A percentile compares a stretch with the other conserved stretches of the same genome.
Evolutionary conservation across 2,329 filamentous ascomycete species (phyloP).

Genomic region (Blastomyces gilchristii): DNA sequence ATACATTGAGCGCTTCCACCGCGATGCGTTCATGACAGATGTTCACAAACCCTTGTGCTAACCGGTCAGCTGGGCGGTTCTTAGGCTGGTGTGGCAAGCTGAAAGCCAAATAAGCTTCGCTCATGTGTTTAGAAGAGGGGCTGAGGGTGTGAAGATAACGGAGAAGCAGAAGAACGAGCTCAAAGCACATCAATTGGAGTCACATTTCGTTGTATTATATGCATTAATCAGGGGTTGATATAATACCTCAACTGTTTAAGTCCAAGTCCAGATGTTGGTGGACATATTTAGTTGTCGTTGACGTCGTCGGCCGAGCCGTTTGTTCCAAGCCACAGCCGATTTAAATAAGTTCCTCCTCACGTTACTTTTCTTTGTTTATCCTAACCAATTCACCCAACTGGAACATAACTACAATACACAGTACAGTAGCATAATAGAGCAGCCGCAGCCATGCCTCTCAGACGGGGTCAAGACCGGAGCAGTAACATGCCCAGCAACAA

Average conservation of each 20-base stretch:
- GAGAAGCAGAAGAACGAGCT: not conserved
- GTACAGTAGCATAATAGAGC: not conserved
- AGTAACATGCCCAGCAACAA: constrained; percentile 22
- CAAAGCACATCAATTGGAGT: not conserved
- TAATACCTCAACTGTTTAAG: not conserved
- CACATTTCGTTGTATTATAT: not conserved
- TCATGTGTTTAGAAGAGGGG: not conserved
- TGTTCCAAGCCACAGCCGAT: not conserved
- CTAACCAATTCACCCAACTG: not conserved
- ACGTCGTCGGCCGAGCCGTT: not conserved
- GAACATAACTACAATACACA: not conserved
- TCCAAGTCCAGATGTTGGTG: not conserved
- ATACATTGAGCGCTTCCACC: not conserved
- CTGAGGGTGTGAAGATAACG: not conserved
- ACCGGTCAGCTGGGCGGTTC: not conserved
- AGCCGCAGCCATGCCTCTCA: constrained; percentile 22
- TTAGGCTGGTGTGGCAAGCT: not conserved
- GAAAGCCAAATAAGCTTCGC: not conserved
- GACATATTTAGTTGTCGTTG: not conserved
- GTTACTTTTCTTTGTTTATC: too few relatives aligned
- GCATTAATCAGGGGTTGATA: not conserved
- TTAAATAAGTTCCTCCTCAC: too few relatives aligned
- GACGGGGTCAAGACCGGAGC: constrained; percentile 23
- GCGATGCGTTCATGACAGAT: not conserved
- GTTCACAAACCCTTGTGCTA: not conserved